Conservation (phyloP, 225 moss, liverwort and hornwort genomes). For the Marchantia paleacea region DNA sequence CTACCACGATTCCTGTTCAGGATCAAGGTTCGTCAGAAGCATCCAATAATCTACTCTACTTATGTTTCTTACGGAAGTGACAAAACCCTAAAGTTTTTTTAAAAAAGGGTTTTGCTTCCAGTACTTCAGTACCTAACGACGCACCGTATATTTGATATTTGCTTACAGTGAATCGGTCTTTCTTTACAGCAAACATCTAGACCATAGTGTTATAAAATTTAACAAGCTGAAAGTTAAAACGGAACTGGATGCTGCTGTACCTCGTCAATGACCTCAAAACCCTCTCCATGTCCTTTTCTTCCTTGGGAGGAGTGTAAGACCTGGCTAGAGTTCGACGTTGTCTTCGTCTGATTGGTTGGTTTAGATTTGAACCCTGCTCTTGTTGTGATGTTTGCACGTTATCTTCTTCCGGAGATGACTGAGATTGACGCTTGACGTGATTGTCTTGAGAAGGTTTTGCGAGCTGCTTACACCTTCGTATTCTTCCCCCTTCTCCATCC, state of each 20-base stretch:
- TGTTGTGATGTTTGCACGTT: conserved; percentile 16
- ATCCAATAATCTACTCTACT: neutral
- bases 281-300: conserved; percentile 66
- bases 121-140: neutral
- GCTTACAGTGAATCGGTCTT: too few species aligned
- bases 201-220: neutral
- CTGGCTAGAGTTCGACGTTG: conserved; percentile 60
- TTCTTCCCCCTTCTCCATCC: conserved; percentile 62
- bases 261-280: conserved; percentile 92
- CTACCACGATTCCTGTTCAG: conserved; percentile 71
- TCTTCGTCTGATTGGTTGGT: conserved; percentile 58
- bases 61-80: neutral
- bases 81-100: neutral
- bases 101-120: too few species aligned
- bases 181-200: too few species aligned
- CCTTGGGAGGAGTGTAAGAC: conserved; percentile 71
- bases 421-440: conserved; percentile 44
- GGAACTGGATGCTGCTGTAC: conserved; percentile 29
- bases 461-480: conserved; percentile 60
- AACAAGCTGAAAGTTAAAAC: neutral
- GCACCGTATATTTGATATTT: too few species aligned
- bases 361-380: conserved; percentile 31
- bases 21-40: neutral
- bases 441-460: conserved; percentile 34
- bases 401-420: conserved; percentile 41